phyloP scores from a whole-genome alignment of 441 rosid species.

The Erodium moschatum region DNA sequence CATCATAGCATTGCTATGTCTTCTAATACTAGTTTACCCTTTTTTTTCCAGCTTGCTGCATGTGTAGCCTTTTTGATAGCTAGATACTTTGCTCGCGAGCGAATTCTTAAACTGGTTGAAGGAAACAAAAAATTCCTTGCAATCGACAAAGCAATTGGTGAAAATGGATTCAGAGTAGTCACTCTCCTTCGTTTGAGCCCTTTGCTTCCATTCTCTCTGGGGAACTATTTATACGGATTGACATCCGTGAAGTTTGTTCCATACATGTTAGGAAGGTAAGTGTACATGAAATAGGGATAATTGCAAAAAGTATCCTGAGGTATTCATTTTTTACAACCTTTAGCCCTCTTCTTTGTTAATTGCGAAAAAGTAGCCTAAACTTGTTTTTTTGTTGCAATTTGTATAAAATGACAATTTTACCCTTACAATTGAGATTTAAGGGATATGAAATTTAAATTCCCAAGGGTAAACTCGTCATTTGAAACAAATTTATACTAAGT shows the following conservation, averaged over 20 bases:
- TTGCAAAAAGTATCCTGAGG: too few species aligned
- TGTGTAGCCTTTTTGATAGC: constrained; percentile 87
- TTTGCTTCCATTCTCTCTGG: constrained; percentile 88
- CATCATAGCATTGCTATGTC: constrained; percentile 3
- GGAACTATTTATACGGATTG: constrained; percentile 85
- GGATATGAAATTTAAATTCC: too few species aligned
- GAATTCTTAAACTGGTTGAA: constrained; percentile 83
- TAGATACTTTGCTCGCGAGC: constrained; percentile 92
- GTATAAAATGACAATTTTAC: too few species aligned
- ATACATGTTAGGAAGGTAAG: constrained; percentile 79
- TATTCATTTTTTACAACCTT: too few species aligned
- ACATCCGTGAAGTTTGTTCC: constrained; percentile 90
- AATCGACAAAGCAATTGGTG: constrained; percentile 93
- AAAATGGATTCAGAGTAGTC: constrained; percentile 84
- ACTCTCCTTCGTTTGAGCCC: constrained; percentile 96
- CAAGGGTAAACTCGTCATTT: too few species aligned
- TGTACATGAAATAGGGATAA: neutral
- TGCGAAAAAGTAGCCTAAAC: too few species aligned
- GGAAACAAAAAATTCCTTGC: constrained; percentile 95
- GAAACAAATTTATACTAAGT: too few species aligned
- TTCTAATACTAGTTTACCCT: constrained; percentile 21
- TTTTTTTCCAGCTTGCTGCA: constrained; percentile 65
- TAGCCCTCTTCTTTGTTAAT: too few species aligned
- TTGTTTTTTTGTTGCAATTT: too few species aligned
- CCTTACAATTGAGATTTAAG: too few species aligned